Conservation (phyloP, 257 asterid species). For the Solanum tarapatanum region DNA sequence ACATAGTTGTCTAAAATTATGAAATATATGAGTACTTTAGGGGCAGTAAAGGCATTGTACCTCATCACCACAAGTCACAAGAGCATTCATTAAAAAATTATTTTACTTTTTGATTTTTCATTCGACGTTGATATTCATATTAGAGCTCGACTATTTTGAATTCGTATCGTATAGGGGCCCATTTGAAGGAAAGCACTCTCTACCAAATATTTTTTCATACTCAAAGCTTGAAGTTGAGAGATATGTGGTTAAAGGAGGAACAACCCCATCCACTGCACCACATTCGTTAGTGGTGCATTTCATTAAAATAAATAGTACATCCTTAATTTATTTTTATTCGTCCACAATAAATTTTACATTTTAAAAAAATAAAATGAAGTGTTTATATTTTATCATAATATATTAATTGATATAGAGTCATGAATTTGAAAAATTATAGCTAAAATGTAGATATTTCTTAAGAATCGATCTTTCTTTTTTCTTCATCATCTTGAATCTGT, state of each 20-base stretch:
- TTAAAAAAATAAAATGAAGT: background rate
- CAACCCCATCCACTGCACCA: background rate
- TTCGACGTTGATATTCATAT: too few relatives aligned
- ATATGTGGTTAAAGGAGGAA: background rate
- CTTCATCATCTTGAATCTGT: too few relatives aligned
- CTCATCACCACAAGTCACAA: background rate
- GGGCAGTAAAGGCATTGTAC: background rate
- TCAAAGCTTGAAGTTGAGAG: background rate
- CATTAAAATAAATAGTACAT: background rate
- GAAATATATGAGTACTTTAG: background rate
- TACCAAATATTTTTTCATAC: background rate
- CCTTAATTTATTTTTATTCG: background rate
- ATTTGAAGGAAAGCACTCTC: background rate
- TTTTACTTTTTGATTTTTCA: too few relatives aligned
- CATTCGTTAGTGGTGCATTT: too few relatives aligned
- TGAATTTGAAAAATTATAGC: background rate
- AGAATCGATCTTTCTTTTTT: background rate
- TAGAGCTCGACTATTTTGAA: too few relatives aligned
- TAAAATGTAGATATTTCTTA: too few relatives aligned
- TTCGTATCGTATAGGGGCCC: fast-evolving
- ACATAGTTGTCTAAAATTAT: background rate
- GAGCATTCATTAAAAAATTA: background rate
- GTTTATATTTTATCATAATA: too few relatives aligned
- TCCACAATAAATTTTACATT: too few relatives aligned
- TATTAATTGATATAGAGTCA: background rate